Evolutionary conservation across 768 basidiomycete genomes (phyloP), one percentile per base, ranked within the genome.

Genomic region (Dioszegia hungarica): DNA sequence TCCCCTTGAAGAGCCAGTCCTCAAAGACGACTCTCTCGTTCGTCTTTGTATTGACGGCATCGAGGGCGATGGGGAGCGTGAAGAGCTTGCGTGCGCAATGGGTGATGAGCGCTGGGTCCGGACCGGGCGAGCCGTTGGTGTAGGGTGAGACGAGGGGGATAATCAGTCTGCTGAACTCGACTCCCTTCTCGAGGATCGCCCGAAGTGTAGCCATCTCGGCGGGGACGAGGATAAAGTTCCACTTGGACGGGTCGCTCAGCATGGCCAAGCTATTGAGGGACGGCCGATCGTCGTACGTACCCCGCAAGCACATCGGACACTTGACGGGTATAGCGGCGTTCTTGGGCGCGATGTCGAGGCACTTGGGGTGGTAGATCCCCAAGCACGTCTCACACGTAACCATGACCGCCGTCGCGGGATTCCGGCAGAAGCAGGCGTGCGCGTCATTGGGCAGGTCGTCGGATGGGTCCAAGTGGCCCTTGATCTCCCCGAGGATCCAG

Each of bases 351-450:
- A 70, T 29, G 5, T 57, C 64, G 15, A 75, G 50, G 51, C 76
- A 77, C 37, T 57, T 54, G 3, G 66, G 64, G 52, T 77, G 76
- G 48, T 77, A 77, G 12, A 54, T 25, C 9, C 67, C 72, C 5
- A 57, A 27, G 56, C 73, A 73, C 2, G 48, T 49, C 17, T 45
- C 55, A 57, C 76, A 77, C 11, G 55, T 63, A 15, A 72, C 59
- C 73, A 74, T 77, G 6, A 55, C 40, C 3, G 34, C 44, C 15
- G 27, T 41, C 20, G 70, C 58, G 0, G 66, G 62, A 9, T 51
- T 38, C 1, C 76, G 68, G 45, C 76, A 77, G 41, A 72, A 68
- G 51, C 76, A 77, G 14, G 60, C 56, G 34, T 63, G 64, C 11
- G 51, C 17, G 12, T 56, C 47, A 11, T 57, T 60, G 0, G 62